Percentiles rank a stretch among this genome's conserved stretches.
Evolutionary conservation across 768 basidiomycete genomes (phyloP).

Genomic region (Cystobasidiopsis lactophilus): DNA sequence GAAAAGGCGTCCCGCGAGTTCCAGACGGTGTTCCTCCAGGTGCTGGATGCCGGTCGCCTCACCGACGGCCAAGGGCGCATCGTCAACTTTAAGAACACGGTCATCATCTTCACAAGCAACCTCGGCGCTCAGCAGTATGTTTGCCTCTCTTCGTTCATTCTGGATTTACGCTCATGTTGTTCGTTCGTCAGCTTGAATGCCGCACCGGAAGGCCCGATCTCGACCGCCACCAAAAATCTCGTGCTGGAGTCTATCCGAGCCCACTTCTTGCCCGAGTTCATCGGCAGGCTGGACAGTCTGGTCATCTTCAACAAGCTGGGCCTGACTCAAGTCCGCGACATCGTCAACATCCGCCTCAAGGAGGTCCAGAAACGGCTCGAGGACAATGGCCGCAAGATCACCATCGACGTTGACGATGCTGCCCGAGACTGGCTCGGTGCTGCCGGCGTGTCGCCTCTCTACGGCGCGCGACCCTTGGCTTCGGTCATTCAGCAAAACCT

Average conservation of each 20-base stretch:
- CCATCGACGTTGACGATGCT: conserved; percentile 47
- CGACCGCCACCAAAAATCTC: conserved; percentile 16
- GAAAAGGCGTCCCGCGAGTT: conserved; percentile 30
- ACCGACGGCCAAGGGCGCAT: conserved; percentile 28
- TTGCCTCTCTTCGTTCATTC: no score
- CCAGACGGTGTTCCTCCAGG: conserved; percentile 27
- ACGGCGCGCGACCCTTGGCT: conserved; percentile 63
- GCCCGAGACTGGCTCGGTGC: conserved; percentile 46
- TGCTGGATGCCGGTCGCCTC: conserved; percentile 28
- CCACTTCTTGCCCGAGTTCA: conserved; percentile 29
- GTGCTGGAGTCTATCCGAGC: conserved; percentile 25
- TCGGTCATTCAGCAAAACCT: conserved; percentile 78
- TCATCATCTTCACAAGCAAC: conserved; percentile 15
- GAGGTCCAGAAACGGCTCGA: conserved; percentile 65
- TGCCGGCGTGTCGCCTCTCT: conserved; percentile 52
- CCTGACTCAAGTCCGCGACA: conserved; percentile 48
- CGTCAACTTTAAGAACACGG: conserved; percentile 26
- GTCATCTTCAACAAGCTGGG: conserved; percentile 53
- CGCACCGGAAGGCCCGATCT: conserved; percentile 24
- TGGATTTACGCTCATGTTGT: no score
- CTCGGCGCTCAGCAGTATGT: conserved; percentile 1
- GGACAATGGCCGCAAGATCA: conserved; percentile 48
- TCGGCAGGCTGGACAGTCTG: conserved; percentile 20
- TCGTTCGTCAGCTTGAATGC: conserved; percentile 25
- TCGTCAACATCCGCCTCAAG: conserved; percentile 67